Percentiles rank a stretch among this genome's conserved stretches.
Evolutionary conservation across 2,329 filamentous ascomycete species (phyloP).

Genomic region (Alternaria incomplexa): DNA sequence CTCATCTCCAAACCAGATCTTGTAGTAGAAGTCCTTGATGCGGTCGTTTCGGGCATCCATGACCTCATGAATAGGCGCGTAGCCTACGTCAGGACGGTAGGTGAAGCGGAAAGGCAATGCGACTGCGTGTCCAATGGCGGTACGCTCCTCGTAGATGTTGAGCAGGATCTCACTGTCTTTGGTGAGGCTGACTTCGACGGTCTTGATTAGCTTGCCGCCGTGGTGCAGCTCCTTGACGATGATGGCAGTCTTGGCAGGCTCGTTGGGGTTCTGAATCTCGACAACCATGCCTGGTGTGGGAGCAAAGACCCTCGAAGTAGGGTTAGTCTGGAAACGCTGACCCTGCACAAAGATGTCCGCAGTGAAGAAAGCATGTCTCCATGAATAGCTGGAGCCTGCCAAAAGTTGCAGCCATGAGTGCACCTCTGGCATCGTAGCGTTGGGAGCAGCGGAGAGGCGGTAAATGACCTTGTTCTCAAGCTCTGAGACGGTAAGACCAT

Average conservation of each 20-base stretch:
- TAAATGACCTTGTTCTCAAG: slow-evolving; percentile 83
- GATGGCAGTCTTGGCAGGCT: slow-evolving; percentile 83
- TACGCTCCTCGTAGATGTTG: slow-evolving; percentile 92
- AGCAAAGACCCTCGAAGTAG: slow-evolving; percentile 87
- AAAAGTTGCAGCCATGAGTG: slow-evolving; percentile 89
- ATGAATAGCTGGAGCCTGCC: slow-evolving; percentile 84
- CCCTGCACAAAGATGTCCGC: slow-evolving; percentile 94
- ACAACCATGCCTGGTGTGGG: slow-evolving; percentile 86
- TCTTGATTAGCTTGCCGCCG: slow-evolving; percentile 85
- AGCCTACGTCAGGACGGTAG: slow-evolving; percentile 94
- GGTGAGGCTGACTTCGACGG: slow-evolving; percentile 81
- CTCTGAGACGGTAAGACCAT: slow-evolving; percentile 83
- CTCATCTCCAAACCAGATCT: slow-evolving; percentile 93
- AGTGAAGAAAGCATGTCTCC: slow-evolving; percentile 93
- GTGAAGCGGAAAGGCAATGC: slow-evolving; percentile 85
- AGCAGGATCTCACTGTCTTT: slow-evolving; percentile 81
- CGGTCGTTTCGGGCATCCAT: slow-evolving; percentile 96
- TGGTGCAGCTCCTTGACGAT: slow-evolving; percentile 85
- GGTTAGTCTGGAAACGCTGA: slow-evolving; percentile 96
- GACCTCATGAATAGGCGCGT: slow-evolving; percentile 95
- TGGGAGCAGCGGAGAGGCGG: slow-evolving; percentile 77
- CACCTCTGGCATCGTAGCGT: slow-evolving; percentile 74
- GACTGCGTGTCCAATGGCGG: slow-evolving; percentile 81
- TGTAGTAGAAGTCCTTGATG: slow-evolving; percentile 99
- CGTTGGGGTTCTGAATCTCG: slow-evolving; percentile 82